Evolutionary conservation across 176 grass and related monocot genomes (phyloP).

Genomic region (Microstegium vimineum): DNA sequence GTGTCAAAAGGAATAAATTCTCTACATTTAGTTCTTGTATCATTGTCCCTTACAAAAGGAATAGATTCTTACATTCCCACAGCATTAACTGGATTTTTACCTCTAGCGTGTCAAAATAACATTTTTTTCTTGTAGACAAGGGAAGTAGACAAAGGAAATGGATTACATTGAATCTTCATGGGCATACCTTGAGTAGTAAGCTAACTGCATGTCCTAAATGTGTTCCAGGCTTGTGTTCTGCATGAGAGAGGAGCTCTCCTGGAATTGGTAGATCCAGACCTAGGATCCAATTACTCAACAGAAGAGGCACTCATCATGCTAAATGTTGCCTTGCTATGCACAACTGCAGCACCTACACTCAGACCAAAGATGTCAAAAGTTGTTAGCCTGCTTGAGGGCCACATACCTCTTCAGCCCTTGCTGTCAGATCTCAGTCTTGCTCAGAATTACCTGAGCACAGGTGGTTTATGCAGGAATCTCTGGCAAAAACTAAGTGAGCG

Average conservation of each 20-base stretch:
- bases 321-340: slow-evolving; percentile 76
- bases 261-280: slow-evolving; percentile 78
- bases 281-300: slow-evolving; percentile 62
- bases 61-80: neutral
- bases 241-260: slow-evolving; percentile 66
- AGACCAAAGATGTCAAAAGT: slow-evolving; percentile 81
- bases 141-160: neutral
- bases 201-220: slow-evolving; percentile 20
- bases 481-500: slow-evolving; percentile 57
- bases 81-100: neutral
- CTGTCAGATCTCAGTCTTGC: slow-evolving; percentile 48
- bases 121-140: neutral
- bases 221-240: slow-evolving; percentile 73
- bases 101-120: slow-evolving; percentile 17
- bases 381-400: slow-evolving; percentile 81
- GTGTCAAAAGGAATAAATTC: too few species aligned
- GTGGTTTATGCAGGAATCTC: slow-evolving; percentile 52
- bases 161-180: neutral
- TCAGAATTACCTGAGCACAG: slow-evolving; percentile 37
- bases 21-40: neutral
- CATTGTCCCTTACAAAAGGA: neutral
- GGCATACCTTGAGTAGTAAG: slow-evolving; percentile 22
- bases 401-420: slow-evolving; percentile 49
- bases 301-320: slow-evolving; percentile 75
- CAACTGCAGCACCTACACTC: slow-evolving; percentile 75